Evolutionary conservation across 2,329 filamentous ascomycete genomes (phyloP), one percentile per base, ranked within the genome.

Genomic region (Alternaria alternata): DNA sequence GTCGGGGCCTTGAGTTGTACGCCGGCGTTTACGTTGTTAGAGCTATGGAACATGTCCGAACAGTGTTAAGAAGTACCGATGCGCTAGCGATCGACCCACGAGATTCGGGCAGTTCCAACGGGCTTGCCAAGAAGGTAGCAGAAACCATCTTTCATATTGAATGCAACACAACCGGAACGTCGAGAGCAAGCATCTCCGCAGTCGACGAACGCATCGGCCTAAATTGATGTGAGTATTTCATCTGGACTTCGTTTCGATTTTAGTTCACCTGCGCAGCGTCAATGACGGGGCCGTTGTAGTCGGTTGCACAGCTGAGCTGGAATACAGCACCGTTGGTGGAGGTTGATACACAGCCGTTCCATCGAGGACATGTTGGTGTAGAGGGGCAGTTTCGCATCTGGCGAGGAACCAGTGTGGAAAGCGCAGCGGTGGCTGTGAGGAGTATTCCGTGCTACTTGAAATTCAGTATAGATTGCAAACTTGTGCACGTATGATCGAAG

Each of bases 91-190:
- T 57, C 7, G 36, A 54, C 57, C 51, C 26, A 63, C 61, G 38
- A 47, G n/a, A 32, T 41, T 14, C 49, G 51, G 36, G 55, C 49
- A 7, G 18, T 34, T 7, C 57, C 60, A 22, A 60, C 32, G 12
- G 38, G 42, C 14, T 28, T 20, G 34, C 64, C 64, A 24, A 66
- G 51, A 22, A 64, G 57, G 51, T 66, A 64, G 59, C 64, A 66
- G 51, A 58, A 62, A 9, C 51, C 36, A 18, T 44, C 54, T 32
- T 62, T 62, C 22, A 53, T 43, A 41, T 64, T 64, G 38, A 64
- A 52, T 9, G 48, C 62, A 11, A 54, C 41, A 56, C 64, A 66
- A 22, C 41, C 20, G 1, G 47, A 12, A 18, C 18, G 38, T 14
- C 47, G 26, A 12, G 62, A 46, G 51, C 64, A 66, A n/a, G 56